These are phyloP conservation scores for Bolboschoenus planiculmis DNA, from an alignment of 176 grass and related monocot species.

Conservation along the genomic window DNA sequence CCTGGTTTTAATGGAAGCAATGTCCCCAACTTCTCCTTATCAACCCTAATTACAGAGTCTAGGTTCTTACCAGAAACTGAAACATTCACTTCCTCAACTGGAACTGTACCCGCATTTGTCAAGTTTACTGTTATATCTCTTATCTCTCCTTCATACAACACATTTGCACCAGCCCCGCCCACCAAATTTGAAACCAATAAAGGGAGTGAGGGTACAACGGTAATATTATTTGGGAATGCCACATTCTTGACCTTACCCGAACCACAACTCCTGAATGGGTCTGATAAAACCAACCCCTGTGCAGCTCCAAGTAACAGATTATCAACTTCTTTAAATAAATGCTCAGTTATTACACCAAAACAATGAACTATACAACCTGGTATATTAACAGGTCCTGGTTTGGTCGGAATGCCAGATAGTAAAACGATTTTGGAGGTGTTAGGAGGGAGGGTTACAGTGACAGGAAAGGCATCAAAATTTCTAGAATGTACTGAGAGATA, in stretches of 20 bases:
- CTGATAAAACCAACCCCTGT: conserved; percentile 98
- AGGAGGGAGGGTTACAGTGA: conserved; percentile 75
- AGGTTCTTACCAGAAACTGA: conserved; percentile 90
- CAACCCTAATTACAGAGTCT: conserved; percentile 90
- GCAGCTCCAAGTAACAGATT: conserved; percentile 87
- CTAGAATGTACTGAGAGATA: conserved; percentile 96
- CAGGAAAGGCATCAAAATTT: conserved; percentile 99
- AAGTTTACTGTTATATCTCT: conserved; percentile 80
- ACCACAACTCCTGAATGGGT: conserved; percentile 97
- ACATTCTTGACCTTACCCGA: conserved; percentile 83
- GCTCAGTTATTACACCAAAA: conserved; percentile 99
- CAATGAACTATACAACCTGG: conserved; percentile 98
- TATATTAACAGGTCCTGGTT: conserved; percentile 74
- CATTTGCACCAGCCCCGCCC: conserved; percentile 80
- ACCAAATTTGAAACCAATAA: conserved; percentile 85
- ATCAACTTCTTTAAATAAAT: conserved; percentile 95
- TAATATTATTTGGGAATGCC: conserved; percentile 56
- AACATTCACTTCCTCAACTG: conserved; percentile 92
- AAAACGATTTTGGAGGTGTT: conserved; percentile 90
- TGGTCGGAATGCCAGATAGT: conserved; percentile 89
- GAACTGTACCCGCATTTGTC: conserved; percentile 88
- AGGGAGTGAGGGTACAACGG: conserved; percentile 67
- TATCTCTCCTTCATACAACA: conserved; percentile 99
- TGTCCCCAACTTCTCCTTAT: conserved; percentile 60
- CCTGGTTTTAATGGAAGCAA: conserved; percentile 90